Conservation (phyloP, 805 yeast genomes). For the Wickerhamomyces subpelliculosus region DNA sequence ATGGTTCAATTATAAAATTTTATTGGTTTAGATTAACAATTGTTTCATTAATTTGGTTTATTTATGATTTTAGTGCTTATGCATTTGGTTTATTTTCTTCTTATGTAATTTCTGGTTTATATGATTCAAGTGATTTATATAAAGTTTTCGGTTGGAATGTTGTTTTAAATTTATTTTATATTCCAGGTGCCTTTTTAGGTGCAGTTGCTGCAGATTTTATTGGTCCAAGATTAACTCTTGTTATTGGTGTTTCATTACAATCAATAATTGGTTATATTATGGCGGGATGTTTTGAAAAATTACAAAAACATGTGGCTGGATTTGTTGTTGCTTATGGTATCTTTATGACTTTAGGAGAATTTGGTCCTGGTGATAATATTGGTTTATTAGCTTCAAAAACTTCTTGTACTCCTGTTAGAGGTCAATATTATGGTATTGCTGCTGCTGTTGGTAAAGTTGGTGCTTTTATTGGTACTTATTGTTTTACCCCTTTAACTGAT, state of each 20-base stretch:
- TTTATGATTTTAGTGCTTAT: slow-evolving; percentile 83
- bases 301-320: slow-evolving; percentile 60
- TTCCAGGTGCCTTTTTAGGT: slow-evolving; percentile 88
- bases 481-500: slow-evolving; percentile 73
- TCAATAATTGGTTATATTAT: slow-evolving; percentile 75
- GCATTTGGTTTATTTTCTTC: slow-evolving; percentile 84
- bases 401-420: slow-evolving; percentile 80
- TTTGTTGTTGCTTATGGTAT: slow-evolving; percentile 87
- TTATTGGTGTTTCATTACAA: slow-evolving; percentile 63
- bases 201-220: slow-evolving; percentile 79
- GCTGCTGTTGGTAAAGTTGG: slow-evolving; percentile 92
- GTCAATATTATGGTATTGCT: slow-evolving; percentile 84
- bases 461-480: slow-evolving; percentile 85
- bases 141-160: slow-evolving; percentile 89
- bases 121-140: slow-evolving; percentile 56
- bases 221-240: slow-evolving; percentile 84
- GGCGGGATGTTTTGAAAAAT: slow-evolving; percentile 59
- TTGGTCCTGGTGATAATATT: slow-evolving; percentile 91
- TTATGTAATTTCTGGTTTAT: slow-evolving; percentile 51
- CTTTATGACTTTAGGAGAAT: slow-evolving; percentile 81
- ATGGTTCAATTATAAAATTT: slow-evolving; percentile 60
- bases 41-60: slow-evolving; percentile 80
- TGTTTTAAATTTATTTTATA: slow-evolving; percentile 77
- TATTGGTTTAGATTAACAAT: slow-evolving; percentile 76
- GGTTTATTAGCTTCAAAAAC: slow-evolving; percentile 86